Base-by-base conservation (phyloP, 768 basidiomycete species). In the Pisolithus sp. region DNA sequence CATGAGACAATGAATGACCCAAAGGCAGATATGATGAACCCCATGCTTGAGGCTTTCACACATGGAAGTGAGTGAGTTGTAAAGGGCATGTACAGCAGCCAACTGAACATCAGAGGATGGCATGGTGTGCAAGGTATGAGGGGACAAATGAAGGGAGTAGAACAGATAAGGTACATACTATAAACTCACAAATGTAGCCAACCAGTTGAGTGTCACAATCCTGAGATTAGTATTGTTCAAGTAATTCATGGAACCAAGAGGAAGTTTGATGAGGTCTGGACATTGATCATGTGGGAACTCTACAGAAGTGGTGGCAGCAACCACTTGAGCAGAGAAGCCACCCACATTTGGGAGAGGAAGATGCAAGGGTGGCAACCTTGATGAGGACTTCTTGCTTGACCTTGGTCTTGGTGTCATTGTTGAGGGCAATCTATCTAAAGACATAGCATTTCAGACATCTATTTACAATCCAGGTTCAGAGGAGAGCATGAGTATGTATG, bases 41-140 rank as follows among this genome's bases (percentile, higher is more conserved):
- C 98, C 96, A 46, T 93, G 85, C 59, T n/a, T n/a, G n/a, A n/a
- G n/a, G n/a, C n/a, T n/a, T n/a, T n/a, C n/a, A n/a, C n/a, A n/a
- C n/a, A n/a, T n/a, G n/a, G n/a, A n/a, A n/a, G n/a, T n/a, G 23
- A 99, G 80, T 5, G 94, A 97, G 72, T 98, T 97, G 72, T 79
- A 89, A 13, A 99, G 73, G 5, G 4, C 26, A 6, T 26, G 5
- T 26, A 6, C 26, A 26, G 26, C 96, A 34, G 95, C 90, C 15
- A 87, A 73, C 61, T 97, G 96, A 13, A 99, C 96, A 0, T 97
- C 93, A 13, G 77, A 51, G 2, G 91, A 92, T 0, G 89, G 79
- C 63, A 58, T 2, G 7, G 8, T 2, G 26, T 38, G 9, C 15
- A 34, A 62, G 46, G 63, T n/a, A 4, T 24, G 37, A 31, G 50